Evolutionary conservation across 2,329 filamentous ascomycete genomes (phyloP), one percentile per base, ranked within the genome.

Genomic region (Penicillium sp.): DNA sequence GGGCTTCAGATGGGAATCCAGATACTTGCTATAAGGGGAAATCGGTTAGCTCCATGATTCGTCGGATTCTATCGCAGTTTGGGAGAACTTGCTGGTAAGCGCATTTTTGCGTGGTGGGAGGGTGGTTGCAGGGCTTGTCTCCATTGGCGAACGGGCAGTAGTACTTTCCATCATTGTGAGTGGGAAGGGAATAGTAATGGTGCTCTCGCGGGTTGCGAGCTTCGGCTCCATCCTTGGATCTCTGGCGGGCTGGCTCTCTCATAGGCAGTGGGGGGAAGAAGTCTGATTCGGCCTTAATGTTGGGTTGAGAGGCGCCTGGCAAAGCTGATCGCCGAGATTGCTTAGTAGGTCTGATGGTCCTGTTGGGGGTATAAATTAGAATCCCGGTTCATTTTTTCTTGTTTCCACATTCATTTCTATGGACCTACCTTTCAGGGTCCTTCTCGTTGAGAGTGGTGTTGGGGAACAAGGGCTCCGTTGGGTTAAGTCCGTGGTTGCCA

Each of bases 91-190:
- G 96, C 93, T 97, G 93, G 73, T 97, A 98, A 79, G 96, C 96
- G 87, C 93, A 97, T 85, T 97, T 97, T 68, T 98, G 90, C 80
- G 96, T 95, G 71, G 96, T 95, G 41, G 93, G 86, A 79, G 90
- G 90, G 86, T 97, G 93, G 75, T 85, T 90, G 84, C 93, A 98
- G 70, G 87, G 82, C 50, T 84, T 79, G 56, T 82, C 79, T 67
- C 86, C 89, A 53, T 66, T 68, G 73, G 89, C 87, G 82, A 89
- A 95, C 6, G 93, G 93, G 82, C 93, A 98, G 79, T 96, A 91
- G 79, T 95, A 98, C 57, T 96, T 85, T 70, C 91, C 92, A 76
- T 96, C 91, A 60, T 65, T 72, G 52, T 73, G 71, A 45, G 77
- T 74, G n/a, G 74, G 68, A 62, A 75, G 62, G 43, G 75, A 72